Evolutionary conservation across 164 flowering plant genomes (phyloP), one percentile per base, ranked within the genome.

Genomic region (Cinnamomum chago): DNA sequence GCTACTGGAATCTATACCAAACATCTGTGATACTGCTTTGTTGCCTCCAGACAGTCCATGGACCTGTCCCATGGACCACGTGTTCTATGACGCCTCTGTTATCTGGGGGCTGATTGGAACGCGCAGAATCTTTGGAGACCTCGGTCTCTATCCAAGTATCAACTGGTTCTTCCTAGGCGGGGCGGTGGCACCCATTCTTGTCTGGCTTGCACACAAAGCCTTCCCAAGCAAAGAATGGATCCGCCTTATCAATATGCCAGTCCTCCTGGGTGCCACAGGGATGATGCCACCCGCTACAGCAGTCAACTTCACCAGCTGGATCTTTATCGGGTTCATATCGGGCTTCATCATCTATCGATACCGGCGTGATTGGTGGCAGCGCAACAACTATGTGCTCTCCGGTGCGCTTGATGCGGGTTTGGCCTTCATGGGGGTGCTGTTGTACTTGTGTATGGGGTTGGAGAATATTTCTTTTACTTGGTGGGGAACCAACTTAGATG

Each of bases 71-170:
- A 22, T 71, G 4, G 94, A 92, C 79, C 85, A 77, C 1, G 96
- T 92, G 2, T 90, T 90, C 78, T 92, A 86, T 28, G 96, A 94
- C 58, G 94, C 98, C 1, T 92, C 98, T 0, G 94, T 94, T 3
- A 83, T 92, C 11, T 94, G 95, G 97, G 98, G 98, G 1, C 67
- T 94, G 67, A 85, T 94, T 23, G 97, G 97, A 0, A 96, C 98
- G 0, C 83, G 91, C 2, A 77, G 89, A 71, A 89, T 91, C 11
- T 91, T 93, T 10, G 98, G 97, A 2, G 85, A 90, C 71, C 77
- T 83, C 24, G 96, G 98, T 0, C 33, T 67, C 0, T 93, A 93
- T 28, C 72, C 52, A 11, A 81, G 83, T 0, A 70, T 93, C n/a
- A 91, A 91, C 62, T 90, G 97, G 98, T 93, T 87, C 82, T 93